Evolutionary conservation across 345 rosid species (phyloP).

Genomic region (Salix caprea): DNA sequence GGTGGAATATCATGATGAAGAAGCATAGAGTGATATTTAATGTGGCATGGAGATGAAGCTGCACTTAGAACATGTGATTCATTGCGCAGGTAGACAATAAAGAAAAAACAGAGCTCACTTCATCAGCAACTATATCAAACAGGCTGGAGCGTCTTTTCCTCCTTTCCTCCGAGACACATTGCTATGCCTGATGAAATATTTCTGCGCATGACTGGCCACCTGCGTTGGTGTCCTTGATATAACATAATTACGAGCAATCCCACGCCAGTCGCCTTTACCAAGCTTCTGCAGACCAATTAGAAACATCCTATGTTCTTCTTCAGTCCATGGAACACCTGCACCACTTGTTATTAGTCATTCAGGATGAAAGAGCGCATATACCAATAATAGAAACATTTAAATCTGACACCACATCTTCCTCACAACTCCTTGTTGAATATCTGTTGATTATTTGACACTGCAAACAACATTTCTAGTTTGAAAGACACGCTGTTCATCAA

Average conservation of each 20-base stretch:
- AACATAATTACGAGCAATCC: conserved; percentile 26
- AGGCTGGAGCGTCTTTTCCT: conserved; percentile 34
- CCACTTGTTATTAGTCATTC: conserved; percentile 1
- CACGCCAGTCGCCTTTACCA: conserved; percentile 39
- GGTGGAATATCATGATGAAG: not conserved
- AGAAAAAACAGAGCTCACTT: conserved; percentile 11
- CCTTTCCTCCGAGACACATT: conserved; percentile 34
- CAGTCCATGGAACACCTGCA: conserved; percentile 37
- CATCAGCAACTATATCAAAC: conserved; percentile 36
- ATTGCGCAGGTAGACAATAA: not conserved
- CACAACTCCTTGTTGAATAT: not conserved
- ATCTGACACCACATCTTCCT: not conserved
- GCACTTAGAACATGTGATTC: not conserved
- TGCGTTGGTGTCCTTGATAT: conserved; percentile 29
- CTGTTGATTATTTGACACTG: not conserved
- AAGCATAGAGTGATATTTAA: not conserved
- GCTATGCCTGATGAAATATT: conserved; percentile 30
- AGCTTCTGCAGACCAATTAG: conserved; percentile 28
- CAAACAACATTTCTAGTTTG: not conserved
- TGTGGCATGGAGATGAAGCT: not conserved
- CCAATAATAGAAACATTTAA: not conserved
- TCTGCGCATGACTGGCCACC: conserved; percentile 40
- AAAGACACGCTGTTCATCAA: not conserved
- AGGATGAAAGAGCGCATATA: not conserved
- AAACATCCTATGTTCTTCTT: conserved; percentile 32